Evolutionary conservation across 495 filamentous ascomycete species (phyloP), one percentile per base, ranked within the genome.

Genomic region (Talaromyces adpressus): DNA sequence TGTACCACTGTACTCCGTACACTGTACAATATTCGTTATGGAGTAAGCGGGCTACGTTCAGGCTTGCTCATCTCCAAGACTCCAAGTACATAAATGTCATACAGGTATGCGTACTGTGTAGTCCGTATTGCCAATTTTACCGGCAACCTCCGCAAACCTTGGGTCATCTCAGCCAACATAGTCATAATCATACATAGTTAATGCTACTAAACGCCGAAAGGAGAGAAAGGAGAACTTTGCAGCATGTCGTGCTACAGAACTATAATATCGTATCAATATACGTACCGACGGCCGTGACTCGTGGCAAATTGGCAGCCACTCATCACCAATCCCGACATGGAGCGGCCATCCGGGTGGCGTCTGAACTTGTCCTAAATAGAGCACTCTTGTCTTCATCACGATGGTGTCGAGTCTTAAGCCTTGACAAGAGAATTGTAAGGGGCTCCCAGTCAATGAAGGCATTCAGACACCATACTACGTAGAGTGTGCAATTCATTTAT

Each of bases 321-420:
- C 20, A 29, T 56, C 27, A 11, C 22, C 52, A 56, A 56, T 29
- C 52, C 23, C 9, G 14, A 18, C 51, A 53, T 22, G 14, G 11
- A 14, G 14, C 20, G 18, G 7, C 9, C 27, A n/a, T 9, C 52
- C 52, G 27, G 23, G 52, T 56, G 52, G 52, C 52, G 27, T 29
- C 27, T 29, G 23, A 56, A 29, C 52, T 56, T 56, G 52, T 11
- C 52, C 23, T 56, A 56, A 56, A 56, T 23, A 56, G 52, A 56
- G 52, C 52, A 29, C 9, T 27, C 52, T 23, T 56, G 18, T 22
- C 45, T 49, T 41, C 36, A 45, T 49, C 45, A 20, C 45, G 18
- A 49, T 20, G n/a, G 45, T 9, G 45, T 20, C 8, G 45, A 49
- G 14, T 45, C 5, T 11, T 8, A 12, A 18, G n/a, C n/a, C 45